Evolutionary conservation across 2,329 filamentous ascomycete species (phyloP).

Genomic region (Monosporascus cannonballus): DNA sequence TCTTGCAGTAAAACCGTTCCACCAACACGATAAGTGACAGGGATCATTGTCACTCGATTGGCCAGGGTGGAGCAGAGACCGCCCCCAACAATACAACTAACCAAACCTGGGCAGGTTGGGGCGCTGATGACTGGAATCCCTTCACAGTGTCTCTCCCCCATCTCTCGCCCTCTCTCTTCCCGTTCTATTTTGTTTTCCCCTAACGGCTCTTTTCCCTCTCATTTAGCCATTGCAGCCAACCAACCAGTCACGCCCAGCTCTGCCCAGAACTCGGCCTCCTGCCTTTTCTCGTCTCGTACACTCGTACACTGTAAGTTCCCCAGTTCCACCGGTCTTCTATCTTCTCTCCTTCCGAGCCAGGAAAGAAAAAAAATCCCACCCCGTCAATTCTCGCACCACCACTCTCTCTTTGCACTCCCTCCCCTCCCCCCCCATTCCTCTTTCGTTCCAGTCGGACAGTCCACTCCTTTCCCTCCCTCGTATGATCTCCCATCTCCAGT

Average conservation of each 20-base stretch:
- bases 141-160: background rate
- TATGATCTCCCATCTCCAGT: slow-evolving; percentile 11
- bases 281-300: background rate
- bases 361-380: background rate
- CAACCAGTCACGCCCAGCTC: background rate
- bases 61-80: background rate
- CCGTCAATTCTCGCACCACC: background rate
- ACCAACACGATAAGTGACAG: background rate
- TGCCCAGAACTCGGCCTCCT: background rate
- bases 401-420: slow-evolving; percentile 1
- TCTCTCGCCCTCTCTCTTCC: slow-evolving; percentile 3
- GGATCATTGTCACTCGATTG: slow-evolving; percentile 1
- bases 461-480: slow-evolving; percentile 20
- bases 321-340: background rate
- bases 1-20: slow-evolving; percentile 11
- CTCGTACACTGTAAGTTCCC: background rate
- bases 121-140: background rate
- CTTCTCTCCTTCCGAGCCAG: background rate
- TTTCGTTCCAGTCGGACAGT: slow-evolving; percentile 16
- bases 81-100: background rate
- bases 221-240: background rate
- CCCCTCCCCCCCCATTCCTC: slow-evolving; percentile 7
- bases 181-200: background rate
- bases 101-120: background rate
- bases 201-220: slow-evolving; percentile 3